Evolutionary conservation across 2,329 filamentous ascomycete species (phyloP), one percentile per base, ranked within the genome.

Genomic region (Drechslerella dactyloides): DNA sequence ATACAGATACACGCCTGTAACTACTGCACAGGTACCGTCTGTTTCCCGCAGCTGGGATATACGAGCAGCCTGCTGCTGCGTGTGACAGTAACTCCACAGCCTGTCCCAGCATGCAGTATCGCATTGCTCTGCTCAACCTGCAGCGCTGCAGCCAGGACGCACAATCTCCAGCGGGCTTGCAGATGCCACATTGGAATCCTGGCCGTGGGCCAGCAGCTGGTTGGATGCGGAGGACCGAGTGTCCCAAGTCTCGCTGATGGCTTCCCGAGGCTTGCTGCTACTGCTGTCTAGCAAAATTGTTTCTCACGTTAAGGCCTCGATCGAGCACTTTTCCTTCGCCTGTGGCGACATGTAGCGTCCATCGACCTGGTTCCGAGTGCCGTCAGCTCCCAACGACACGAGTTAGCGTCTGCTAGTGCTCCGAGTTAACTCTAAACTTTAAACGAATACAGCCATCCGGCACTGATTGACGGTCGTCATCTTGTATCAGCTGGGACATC

Each of bases 241-340:
- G n/a, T 19, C 17, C 15, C 11, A 15, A 48, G 19, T 3, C 44
- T 19, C 6, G 19, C n/a, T 48, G 44, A 33, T 3, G 44, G 15
- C 19, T 8, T 8, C 44, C 44, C 44, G 8, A 17, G 44, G 44
- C 44, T 48, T 19, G 66, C 53, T 69, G 56, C 57, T 54, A 40
- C n/a, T 40, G 27, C 40, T 21, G 24, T 61, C 13, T 37, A 21
- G 42, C 64, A 69, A 61, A 56, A 52, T 37, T 69, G 68, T 72
- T 72, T 72, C 68, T 72, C 68, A 65, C 40, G 23, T 52, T 21
- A 72, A 72, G 55, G 44, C 61, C 68, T 50, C 52, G 60, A 65
- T 72, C 68, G 59, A 56, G 60, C 37, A 8, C 42, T 48, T 44
- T 56, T 59, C 50, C 44, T 65, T 50, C 27, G 46, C 27, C 24